These are phyloP conservation scores for Chlorophyllum brunneum DNA, from an alignment of 768 basidiomycete species.

Conservation along the genomic window DNA sequence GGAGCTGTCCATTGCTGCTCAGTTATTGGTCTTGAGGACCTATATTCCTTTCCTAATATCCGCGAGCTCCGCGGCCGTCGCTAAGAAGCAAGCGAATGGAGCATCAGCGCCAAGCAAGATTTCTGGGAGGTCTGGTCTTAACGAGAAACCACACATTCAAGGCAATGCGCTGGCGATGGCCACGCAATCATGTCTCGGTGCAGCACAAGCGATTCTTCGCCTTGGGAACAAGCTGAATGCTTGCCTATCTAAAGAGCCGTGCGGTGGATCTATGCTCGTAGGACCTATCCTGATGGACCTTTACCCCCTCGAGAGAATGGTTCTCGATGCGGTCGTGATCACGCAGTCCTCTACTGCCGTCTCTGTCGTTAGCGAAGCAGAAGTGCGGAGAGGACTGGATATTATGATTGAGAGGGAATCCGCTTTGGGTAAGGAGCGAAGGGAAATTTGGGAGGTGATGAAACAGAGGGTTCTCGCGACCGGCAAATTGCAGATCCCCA, in stretches of 20 bases:
- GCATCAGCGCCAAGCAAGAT: neutral
- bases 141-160: slow-evolving; percentile 30
- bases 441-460: slow-evolving; percentile 8
- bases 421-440: slow-evolving; percentile 8
- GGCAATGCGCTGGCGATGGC: slow-evolving; percentile 30
- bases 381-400: slow-evolving; percentile 9
- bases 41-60: slow-evolving; percentile 60
- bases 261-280: slow-evolving; percentile 10
- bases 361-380: slow-evolving; percentile 9
- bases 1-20: slow-evolving; percentile 57
- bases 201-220: slow-evolving; percentile 61
- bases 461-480: slow-evolving; percentile 2
- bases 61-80: neutral
- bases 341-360: slow-evolving; percentile 10
- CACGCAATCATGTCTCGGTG: slow-evolving; percentile 53
- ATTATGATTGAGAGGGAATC: slow-evolving; percentile 8
- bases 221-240: slow-evolving; percentile 31
- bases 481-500: slow-evolving; percentile 1
- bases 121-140: slow-evolving; percentile 19
- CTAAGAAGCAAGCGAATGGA: neutral
- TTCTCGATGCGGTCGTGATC: slow-evolving; percentile 62
- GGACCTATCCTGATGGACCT: slow-evolving; percentile 49
- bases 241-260: slow-evolving; percentile 14
- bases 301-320: slow-evolving; percentile 54
- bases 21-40: slow-evolving; percentile 57